Evolutionary conservation across 768 basidiomycete species (phyloP).

Genomic region (Tylopilus cervinicoccineus): DNA sequence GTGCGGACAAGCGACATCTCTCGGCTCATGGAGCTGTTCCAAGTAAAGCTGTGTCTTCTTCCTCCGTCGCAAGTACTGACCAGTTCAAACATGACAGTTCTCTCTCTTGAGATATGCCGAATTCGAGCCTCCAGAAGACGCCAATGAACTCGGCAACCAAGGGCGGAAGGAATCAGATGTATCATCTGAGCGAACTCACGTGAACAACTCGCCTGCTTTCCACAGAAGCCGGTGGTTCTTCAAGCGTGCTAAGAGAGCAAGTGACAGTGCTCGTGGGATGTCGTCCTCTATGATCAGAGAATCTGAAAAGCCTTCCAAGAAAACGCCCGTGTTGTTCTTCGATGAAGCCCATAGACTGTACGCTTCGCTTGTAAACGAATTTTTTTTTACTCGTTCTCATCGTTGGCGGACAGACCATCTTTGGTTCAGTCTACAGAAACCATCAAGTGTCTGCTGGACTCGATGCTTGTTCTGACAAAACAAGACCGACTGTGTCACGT

Average conservation of each 20-base stretch:
- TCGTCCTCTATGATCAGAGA: constrained; percentile 31
- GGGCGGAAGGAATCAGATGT: constrained; percentile 28
- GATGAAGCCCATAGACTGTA: constrained; percentile 86
- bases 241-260: constrained; percentile 23
- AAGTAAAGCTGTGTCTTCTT: constrained; percentile 37
- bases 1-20: constrained; percentile 79
- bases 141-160: constrained; percentile 17
- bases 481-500: constrained; percentile 84
- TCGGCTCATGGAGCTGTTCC: constrained; percentile 81
- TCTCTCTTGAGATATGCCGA: constrained; percentile 71
- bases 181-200: constrained; percentile 43
- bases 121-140: constrained; percentile 46
- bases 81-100: constrained; percentile 37
- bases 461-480: constrained; percentile 83
- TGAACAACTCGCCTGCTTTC: constrained; percentile 31
- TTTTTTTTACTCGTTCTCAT: background rate
- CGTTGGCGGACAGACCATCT: constrained; percentile 48
- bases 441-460: constrained; percentile 82
- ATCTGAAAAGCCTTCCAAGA: constrained; percentile 47
- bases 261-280: constrained; percentile 29
- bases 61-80: background rate
- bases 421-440: constrained; percentile 74
- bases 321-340: constrained; percentile 76
- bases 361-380: constrained; percentile 16
- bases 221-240: constrained; percentile 28